Base-by-base conservation (phyloP, 306 rosid genomes). In the Cicer chorassanicum region DNA sequence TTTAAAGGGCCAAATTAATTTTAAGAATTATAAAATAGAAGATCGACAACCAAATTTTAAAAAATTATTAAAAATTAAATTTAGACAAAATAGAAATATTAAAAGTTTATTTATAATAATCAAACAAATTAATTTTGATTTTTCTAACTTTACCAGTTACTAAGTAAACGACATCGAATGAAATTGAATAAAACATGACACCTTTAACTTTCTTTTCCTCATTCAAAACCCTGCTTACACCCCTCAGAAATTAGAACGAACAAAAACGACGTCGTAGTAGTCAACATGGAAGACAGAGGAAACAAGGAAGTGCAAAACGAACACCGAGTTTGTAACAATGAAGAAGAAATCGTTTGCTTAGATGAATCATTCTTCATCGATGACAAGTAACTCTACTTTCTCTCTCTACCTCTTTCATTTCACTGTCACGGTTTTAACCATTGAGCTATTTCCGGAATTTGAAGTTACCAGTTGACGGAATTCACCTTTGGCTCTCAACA, bases 401-500 rank as follows among this genome's bases (percentile, higher is more conserved):
- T 65, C 18, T 71, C 48, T 44, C 64, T 60, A 9, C 14, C 43
- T 59, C 50, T 43, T 10, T 65, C 15, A 16, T 74, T 16, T 72
- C 36, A 16, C 19, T 43, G 24, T 60, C 49, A 66, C 55, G 5
- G 14, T 51, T 71, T 46, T 75, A 54, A 80, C 36, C 11, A 16
- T 29, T 6, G 55, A 34, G 41, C 4, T 48, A 46, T 70, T 42
- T 60, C 1, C n/a, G 39, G 44, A 78, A 59, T 77, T 14, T 83
- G 67, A 86, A 89, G 98, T 81, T 93, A 93, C 87, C 85, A 83
- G 92, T 86, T 93, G 19, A 89, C 91, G 4, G 78, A 85, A 7
- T 93, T 91, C 79, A 84, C 90, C 7, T 93, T 91, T 72, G 98
- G 97, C 9, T 91, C 97, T 79, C 93, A 87, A 75, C 83, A 82